phyloP scores from a whole-genome alignment of 1,284 basidiomycete genomes.

The Cystobasidium pallidum region DNA sequence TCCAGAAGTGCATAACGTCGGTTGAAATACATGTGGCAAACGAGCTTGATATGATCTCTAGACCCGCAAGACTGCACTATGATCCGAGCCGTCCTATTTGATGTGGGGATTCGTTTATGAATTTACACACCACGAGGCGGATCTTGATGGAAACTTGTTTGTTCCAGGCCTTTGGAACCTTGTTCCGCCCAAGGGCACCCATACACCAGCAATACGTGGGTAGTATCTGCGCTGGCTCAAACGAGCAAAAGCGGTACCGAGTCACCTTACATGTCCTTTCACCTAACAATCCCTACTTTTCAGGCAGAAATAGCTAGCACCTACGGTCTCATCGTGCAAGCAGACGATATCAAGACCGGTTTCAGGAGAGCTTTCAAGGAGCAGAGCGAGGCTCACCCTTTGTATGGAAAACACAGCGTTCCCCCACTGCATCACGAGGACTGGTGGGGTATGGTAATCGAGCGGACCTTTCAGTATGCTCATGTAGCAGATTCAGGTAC shows the following conservation, averaged over 20 bases:
- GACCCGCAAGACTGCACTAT: neutral
- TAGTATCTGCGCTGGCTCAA: too few relatives aligned
- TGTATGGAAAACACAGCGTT: conserved; percentile 50
- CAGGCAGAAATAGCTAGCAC: conserved; percentile 39
- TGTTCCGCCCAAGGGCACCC: conserved; percentile 48
- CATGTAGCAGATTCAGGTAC: conserved; percentile 43
- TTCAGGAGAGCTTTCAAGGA: conserved; percentile 51
- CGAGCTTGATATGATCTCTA: neutral
- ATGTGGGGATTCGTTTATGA: conserved; percentile 21
- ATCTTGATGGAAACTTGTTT: too few relatives aligned
- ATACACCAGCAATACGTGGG: conserved; percentile 49
- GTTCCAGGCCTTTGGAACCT: conserved; percentile 51
- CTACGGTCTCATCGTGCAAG: conserved; percentile 45
- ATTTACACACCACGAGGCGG: too few relatives aligned
- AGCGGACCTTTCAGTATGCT: conserved; percentile 46
- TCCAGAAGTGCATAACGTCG: too few relatives aligned
- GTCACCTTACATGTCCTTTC: neutral
- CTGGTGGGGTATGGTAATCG: conserved; percentile 51
- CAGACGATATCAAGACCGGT: conserved; percentile 38
- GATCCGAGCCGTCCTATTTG: conserved; percentile 40
- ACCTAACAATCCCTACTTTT: neutral
- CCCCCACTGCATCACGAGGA: conserved; percentile 45
- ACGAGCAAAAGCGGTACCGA: too few relatives aligned
- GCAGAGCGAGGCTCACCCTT: conserved; percentile 41
- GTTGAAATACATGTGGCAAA: conserved; percentile 8